Conservation (phyloP, 345 rosid species). For the Populus alba region DNA sequence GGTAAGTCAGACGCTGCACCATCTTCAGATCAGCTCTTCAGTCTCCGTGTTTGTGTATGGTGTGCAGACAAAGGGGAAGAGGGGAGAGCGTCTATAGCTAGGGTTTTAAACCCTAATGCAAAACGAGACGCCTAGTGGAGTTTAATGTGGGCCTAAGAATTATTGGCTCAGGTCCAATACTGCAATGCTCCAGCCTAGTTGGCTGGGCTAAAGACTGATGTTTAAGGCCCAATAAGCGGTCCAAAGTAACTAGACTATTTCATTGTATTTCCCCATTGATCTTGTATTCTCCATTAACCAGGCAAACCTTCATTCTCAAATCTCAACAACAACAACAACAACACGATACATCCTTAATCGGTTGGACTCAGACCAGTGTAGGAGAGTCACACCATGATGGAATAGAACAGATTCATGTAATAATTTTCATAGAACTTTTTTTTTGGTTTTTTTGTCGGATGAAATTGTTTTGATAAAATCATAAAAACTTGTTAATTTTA, state of each 20-base stretch:
- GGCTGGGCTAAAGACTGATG: not conserved
- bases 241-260: not conserved
- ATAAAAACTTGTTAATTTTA: too few species aligned
- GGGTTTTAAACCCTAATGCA: not conserved
- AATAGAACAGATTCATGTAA: too few species aligned
- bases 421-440: too few species aligned
- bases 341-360: too few species aligned
- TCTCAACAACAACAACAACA: too few species aligned
- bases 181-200: not conserved
- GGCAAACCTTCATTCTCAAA: too few species aligned
- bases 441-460: too few species aligned
- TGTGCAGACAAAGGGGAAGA: not conserved
- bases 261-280: too few species aligned
- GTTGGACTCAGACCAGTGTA: too few species aligned
- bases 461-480: too few species aligned
- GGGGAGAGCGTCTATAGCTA: not conserved
- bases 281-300: too few species aligned
- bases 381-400: too few species aligned
- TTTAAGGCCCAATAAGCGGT: not conserved
- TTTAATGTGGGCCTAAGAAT: not conserved
- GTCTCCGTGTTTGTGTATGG: not conserved
- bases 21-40: conserved; percentile 27
- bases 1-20: conserved; percentile 90
- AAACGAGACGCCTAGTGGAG: not conserved
- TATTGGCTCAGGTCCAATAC: not conserved